Evolutionary conservation across 306 rosid genomes (phyloP).

Genomic region (Delonix regia): DNA sequence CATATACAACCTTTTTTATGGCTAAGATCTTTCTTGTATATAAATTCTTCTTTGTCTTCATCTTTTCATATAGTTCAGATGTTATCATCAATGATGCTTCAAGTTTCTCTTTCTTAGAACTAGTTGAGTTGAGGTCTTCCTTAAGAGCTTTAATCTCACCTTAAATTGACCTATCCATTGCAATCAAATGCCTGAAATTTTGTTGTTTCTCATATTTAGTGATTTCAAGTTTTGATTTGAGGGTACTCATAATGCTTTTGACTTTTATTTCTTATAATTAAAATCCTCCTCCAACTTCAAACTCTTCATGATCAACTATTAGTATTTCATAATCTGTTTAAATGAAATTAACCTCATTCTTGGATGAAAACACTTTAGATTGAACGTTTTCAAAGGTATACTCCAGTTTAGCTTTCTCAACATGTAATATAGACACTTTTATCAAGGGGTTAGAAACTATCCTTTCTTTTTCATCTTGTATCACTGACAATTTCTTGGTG

Average conservation of each 20-base stretch:
- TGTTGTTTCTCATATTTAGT: slow-evolving; percentile 51
- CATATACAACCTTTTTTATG: slow-evolving; percentile 48
- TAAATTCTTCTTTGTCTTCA: slow-evolving; percentile 47
- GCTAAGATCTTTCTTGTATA: slow-evolving; percentile 43
- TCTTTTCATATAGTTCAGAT: slow-evolving; percentile 56
- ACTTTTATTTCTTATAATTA: slow-evolving; percentile 51
- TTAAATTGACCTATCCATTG: slow-evolving; percentile 45
- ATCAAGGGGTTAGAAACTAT: slow-evolving; percentile 49
- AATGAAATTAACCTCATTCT: slow-evolving; percentile 39
- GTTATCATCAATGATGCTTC: slow-evolving; percentile 46
- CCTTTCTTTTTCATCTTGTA: slow-evolving; percentile 52
- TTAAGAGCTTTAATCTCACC: slow-evolving; percentile 50
- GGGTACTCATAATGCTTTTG: slow-evolving; percentile 41
- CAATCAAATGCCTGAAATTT: slow-evolving; percentile 45
- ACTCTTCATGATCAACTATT: slow-evolving; percentile 48
- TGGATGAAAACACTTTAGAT: slow-evolving; percentile 42
- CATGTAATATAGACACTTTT: slow-evolving; percentile 47
- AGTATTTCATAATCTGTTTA: slow-evolving; percentile 49
- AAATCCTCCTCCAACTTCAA: slow-evolving; percentile 51
- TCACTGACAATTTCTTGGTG: slow-evolving; percentile 50
- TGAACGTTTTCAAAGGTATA: slow-evolving; percentile 54
- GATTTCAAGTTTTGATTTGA: slow-evolving; percentile 53
- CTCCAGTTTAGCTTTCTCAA: slow-evolving; percentile 50
- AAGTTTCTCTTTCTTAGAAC: slow-evolving; percentile 52
- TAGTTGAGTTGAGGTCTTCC: slow-evolving; percentile 45